Percentiles rank a stretch among this genome's conserved stretches.
Evolutionary conservation across 2,329 filamentous ascomycete species (phyloP).

Genomic region (Monosporascus sp.): DNA sequence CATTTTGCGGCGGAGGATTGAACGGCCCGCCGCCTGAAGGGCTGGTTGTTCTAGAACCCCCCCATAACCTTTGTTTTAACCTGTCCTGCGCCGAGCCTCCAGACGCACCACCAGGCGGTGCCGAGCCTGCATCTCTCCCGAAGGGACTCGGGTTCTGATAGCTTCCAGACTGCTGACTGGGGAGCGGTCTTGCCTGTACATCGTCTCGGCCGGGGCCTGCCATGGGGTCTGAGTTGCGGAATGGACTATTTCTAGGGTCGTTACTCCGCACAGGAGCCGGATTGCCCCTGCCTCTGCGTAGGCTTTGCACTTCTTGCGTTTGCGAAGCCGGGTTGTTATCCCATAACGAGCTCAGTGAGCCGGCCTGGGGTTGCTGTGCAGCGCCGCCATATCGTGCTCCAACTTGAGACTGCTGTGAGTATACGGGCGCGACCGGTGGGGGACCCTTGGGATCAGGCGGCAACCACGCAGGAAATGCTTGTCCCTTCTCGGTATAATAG

Average conservation of each 20-base stretch:
- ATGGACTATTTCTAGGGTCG: constrained; percentile 29
- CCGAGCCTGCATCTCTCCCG: constrained; percentile 27
- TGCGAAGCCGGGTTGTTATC: constrained; percentile 38
- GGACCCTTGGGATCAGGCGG: constrained; percentile 81
- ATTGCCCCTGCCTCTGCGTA: constrained; percentile 38
- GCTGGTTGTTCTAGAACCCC: constrained; percentile 53
- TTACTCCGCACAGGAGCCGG: constrained; percentile 23
- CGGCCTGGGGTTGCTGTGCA: constrained; percentile 30
- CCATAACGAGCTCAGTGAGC: constrained; percentile 53
- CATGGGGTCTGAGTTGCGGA: constrained; percentile 27
- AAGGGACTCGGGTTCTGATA: constrained; percentile 53
- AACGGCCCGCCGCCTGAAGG: constrained; percentile 44
- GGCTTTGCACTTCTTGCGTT: constrained; percentile 35
- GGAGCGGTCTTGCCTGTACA: constrained; percentile 53
- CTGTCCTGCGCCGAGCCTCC: constrained; percentile 70
- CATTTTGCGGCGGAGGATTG: constrained; percentile 32
- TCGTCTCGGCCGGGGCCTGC: constrained; percentile 27
- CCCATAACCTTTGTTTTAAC: constrained; percentile 74
- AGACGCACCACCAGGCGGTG: constrained; percentile 27
- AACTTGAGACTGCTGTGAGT: constrained; percentile 45
- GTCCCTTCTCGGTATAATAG: constrained; percentile 88
- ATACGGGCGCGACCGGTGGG: constrained; percentile 47
- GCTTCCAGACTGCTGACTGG: constrained; percentile 69
- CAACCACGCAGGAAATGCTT: constrained; percentile 78
- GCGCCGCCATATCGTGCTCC: constrained; percentile 50